phyloP scores from a whole-genome alignment of 148 eudicot genomes.

The Camellia japonica region DNA sequence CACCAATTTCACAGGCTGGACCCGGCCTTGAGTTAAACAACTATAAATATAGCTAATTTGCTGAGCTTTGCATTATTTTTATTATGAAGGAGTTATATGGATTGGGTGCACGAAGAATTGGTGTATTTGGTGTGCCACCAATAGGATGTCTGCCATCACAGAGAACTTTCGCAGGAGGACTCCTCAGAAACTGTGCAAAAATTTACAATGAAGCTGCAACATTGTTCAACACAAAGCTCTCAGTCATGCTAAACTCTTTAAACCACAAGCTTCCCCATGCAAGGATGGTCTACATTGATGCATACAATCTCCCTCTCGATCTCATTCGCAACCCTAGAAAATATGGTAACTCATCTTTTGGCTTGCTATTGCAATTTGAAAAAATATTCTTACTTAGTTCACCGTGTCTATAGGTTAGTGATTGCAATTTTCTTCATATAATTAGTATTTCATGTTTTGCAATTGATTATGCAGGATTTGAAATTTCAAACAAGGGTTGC shows the following conservation, averaged over 20 bases:
- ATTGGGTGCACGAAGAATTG: constrained; percentile 61
- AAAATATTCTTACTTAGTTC: not conserved
- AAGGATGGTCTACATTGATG: constrained; percentile 50
- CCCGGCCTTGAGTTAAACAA: too few relatives aligned
- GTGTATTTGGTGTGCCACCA: constrained; percentile 46
- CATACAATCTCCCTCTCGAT: constrained; percentile 43
- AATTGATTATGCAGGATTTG: constrained; percentile 37
- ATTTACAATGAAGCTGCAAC: constrained; percentile 44
- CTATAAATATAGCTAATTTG: not conserved
- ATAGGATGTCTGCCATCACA: constrained; percentile 59
- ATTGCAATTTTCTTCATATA: too few relatives aligned
- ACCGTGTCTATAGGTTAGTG: too few relatives aligned
- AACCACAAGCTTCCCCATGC: constrained; percentile 26
- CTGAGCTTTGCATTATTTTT: not conserved
- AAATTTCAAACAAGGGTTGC: constrained; percentile 55
- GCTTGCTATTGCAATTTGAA: not conserved
- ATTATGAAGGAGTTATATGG: constrained; percentile 37
- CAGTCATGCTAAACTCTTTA: constrained; percentile 22
- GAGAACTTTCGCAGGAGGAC: constrained; percentile 57
- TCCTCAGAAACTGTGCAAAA: constrained; percentile 28
- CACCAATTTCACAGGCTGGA: too few relatives aligned
- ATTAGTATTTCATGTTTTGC: not conserved
- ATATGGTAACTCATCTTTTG: constrained; percentile 37
- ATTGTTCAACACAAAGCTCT: constrained; percentile 47
- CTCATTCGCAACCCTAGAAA: constrained; percentile 40